Evolutionary conservation across 2,329 filamentous ascomycete species (phyloP).

Genomic region (Diaporthe sp.): DNA sequence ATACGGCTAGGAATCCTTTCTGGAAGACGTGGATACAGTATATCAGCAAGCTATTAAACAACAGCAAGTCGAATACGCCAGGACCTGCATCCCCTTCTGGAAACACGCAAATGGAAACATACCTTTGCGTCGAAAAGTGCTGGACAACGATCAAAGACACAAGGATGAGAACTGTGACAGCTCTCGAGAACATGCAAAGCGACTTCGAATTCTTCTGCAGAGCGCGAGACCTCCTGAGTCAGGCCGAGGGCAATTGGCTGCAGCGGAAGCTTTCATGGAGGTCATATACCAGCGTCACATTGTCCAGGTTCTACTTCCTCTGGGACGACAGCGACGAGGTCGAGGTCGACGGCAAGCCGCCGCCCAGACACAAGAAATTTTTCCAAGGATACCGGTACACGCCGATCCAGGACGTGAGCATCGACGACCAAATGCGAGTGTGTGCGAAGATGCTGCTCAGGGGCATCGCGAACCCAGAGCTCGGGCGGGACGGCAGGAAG

Average conservation of each 20-base stretch:
- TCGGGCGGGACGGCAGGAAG: neutral
- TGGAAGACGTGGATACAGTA: neutral
- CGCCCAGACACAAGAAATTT: neutral
- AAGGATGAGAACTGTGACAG: neutral
- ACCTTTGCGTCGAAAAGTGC: neutral
- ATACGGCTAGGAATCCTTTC: too few relatives aligned
- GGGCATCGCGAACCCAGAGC: neutral
- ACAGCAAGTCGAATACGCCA: neutral
- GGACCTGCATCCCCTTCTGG: neutral
- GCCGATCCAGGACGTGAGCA: neutral
- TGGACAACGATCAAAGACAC: neutral
- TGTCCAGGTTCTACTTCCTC: neutral
- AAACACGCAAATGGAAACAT: neutral
- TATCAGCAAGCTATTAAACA: neutral
- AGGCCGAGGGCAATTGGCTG: neutral
- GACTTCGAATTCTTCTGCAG: neutral
- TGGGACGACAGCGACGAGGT: neutral
- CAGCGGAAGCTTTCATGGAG: constrained; percentile 4
- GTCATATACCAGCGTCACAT: neutral
- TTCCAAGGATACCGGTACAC: neutral
- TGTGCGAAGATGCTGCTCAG: neutral
- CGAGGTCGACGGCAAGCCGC: neutral
- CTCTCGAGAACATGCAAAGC: accelerated
- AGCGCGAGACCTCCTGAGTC: neutral
- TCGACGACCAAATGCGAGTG: accelerated